A percentile compares a stretch with the other conserved stretches of the same genome.
phyloP scores from a whole-genome alignment of 108 stramenopile species.

The Discostella pseudostelligera region DNA sequence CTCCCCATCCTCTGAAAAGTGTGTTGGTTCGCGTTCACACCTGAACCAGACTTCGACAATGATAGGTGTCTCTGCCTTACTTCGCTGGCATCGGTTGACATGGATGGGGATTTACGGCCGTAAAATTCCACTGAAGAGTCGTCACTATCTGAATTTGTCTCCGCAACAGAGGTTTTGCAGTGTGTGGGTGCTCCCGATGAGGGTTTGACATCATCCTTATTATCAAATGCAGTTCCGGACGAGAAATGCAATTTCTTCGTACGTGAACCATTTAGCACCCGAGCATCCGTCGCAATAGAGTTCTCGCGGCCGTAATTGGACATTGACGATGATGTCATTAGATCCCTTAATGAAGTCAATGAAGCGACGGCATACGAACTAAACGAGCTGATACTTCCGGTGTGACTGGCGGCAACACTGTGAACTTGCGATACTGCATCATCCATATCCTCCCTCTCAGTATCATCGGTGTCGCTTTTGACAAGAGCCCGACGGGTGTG shows the following conservation, averaged over 20 bases:
- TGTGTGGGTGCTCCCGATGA: neutral
- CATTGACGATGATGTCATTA: slow-evolving; percentile 8
- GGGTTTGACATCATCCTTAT: neutral
- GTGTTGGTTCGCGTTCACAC: neutral
- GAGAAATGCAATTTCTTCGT: neutral
- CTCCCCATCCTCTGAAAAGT: neutral
- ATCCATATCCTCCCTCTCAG: slow-evolving; percentile 8
- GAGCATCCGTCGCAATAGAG: neutral
- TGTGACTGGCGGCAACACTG: slow-evolving; percentile 1
- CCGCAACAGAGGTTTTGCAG: neutral
- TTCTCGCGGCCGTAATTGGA: neutral
- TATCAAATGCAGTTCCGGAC: neutral
- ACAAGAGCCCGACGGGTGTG: slow-evolving; percentile 7
- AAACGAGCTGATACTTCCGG: slow-evolving; percentile 27
- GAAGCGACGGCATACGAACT: slow-evolving; percentile 33
- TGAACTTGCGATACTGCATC: slow-evolving; percentile 26
- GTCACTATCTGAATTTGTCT: slow-evolving; percentile 27
- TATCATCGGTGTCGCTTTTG: neutral
- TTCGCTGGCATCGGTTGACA: slow-evolving; percentile 2
- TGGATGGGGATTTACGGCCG: slow-evolving; percentile 16
- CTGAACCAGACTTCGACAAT: slow-evolving; percentile 4
- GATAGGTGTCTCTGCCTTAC: neutral
- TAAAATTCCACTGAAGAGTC: slow-evolving; percentile 38
- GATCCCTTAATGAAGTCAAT: slow-evolving; percentile 19
- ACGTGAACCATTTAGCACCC: neutral